Percentiles rank a stretch among this genome's conserved stretches.
phyloP scores from a whole-genome alignment of 345 rosid species.

The Gossypium herbaceum region DNA sequence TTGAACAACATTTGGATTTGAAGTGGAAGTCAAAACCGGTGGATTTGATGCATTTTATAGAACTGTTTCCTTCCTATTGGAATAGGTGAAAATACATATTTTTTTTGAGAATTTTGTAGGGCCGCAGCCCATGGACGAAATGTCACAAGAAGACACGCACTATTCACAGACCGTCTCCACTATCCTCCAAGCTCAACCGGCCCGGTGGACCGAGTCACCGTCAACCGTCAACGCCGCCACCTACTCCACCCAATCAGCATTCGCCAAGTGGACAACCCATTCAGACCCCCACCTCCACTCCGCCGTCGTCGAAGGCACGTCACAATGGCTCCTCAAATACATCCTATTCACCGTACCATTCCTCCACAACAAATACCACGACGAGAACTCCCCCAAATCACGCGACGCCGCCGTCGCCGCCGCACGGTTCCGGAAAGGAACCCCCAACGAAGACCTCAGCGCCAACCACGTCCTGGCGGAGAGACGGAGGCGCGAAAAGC shows the following conservation, averaged over 20 bases:
- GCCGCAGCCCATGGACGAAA: slow-evolving; percentile 38
- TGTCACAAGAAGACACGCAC: slow-evolving; percentile 64
- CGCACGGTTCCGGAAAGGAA: slow-evolving; percentile 38
- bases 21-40: too few species aligned
- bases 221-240: slow-evolving; percentile 27
- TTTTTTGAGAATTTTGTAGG: slow-evolving; percentile 23
- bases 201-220: slow-evolving; percentile 46
- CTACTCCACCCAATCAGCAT: slow-evolving; percentile 62
- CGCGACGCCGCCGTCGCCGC: slow-evolving; percentile 29
- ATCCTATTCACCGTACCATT: slow-evolving; percentile 70
- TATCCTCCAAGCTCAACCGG: slow-evolving; percentile 58
- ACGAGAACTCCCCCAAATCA: slow-evolving; percentile 53
- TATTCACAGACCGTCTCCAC: slow-evolving; percentile 92
- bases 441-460: slow-evolving; percentile 66
- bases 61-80: too few species aligned
- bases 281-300: slow-evolving; percentile 31
- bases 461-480: slow-evolving; percentile 94
- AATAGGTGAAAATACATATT: too few species aligned
- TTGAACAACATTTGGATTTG: too few species aligned
- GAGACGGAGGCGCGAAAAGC: slow-evolving; percentile 93
- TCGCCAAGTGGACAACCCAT: slow-evolving; percentile 56
- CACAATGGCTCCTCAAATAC: slow-evolving; percentile 90
- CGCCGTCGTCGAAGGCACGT: slow-evolving; percentile 33
- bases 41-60: too few species aligned
- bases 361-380: slow-evolving; percentile 57